A percentile compares a stretch with the other conserved stretches of the same genome.
Conservation (phyloP, 164 flowering plant genomes). For the Magnolia officinalis region DNA sequence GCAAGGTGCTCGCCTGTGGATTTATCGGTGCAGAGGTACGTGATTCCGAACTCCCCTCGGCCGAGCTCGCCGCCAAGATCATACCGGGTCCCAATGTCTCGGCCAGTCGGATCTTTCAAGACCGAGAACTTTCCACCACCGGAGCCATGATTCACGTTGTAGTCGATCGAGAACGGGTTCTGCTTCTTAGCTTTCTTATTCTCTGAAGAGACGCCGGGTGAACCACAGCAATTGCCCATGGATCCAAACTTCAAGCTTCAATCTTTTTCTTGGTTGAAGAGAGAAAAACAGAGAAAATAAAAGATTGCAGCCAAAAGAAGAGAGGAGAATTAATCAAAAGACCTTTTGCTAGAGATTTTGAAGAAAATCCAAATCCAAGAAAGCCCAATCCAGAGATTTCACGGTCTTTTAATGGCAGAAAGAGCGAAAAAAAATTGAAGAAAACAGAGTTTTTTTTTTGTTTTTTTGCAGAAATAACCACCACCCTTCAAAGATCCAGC, state of each 20-base stretch:
- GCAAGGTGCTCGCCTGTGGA: conserved; percentile 47
- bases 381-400: background rate
- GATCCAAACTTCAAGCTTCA: conserved; percentile 13
- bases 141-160: conserved; percentile 21
- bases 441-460: background rate
- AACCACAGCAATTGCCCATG: conserved; percentile 85
- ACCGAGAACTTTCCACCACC: conserved; percentile 43
- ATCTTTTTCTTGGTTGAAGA: background rate
- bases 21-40: conserved; percentile 73
- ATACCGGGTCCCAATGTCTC: conserved; percentile 49
- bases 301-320: background rate
- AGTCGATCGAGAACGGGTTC: conserved; percentile 61
- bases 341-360: background rate
- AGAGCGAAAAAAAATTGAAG: background rate
- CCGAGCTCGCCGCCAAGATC: conserved; percentile 81
- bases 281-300: background rate
- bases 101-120: conserved; percentile 61
- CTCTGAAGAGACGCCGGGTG: conserved; percentile 29
- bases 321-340: background rate
- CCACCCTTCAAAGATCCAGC: background rate
- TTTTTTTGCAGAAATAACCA: background rate
- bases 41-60: conserved; percentile 80
- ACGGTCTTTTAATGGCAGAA: background rate
- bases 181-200: conserved; percentile 42
- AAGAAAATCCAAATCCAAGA: too few relatives aligned